Evolutionary conservation across 2,329 filamentous ascomycete species (phyloP).

Genomic region (Thelonectria blattea): DNA sequence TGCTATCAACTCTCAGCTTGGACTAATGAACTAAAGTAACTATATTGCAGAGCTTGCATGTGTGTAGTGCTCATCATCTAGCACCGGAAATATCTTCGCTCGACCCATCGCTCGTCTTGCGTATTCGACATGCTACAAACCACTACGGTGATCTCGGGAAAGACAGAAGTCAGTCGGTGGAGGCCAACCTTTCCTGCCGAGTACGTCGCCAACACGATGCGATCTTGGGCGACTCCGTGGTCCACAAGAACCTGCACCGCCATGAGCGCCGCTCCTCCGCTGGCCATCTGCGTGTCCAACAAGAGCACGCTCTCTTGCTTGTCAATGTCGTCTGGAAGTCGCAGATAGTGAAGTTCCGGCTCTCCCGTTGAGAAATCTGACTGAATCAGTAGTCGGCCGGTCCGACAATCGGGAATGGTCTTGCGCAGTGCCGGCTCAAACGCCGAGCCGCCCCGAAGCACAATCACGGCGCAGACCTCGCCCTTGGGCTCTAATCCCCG

Average conservation of each 20-base stretch:
- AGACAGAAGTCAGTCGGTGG: slow-evolving; percentile 85
- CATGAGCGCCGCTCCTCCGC: slow-evolving; percentile 86
- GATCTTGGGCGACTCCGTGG: slow-evolving; percentile 83
- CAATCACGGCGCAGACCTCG: slow-evolving; percentile 82
- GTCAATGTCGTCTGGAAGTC: slow-evolving; percentile 75
- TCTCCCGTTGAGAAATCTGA: slow-evolving; percentile 85
- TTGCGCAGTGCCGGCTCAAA: slow-evolving; percentile 88
- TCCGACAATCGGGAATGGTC: slow-evolving; percentile 90
- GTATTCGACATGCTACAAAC: slow-evolving; percentile 83
- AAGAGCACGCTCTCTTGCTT: slow-evolving; percentile 82
- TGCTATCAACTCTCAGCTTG: neutral
- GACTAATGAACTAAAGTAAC: neutral
- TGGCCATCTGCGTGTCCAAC: slow-evolving; percentile 93
- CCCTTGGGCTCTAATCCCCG: slow-evolving; percentile 73
- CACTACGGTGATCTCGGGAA: slow-evolving; percentile 85
- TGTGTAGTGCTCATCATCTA: slow-evolving; percentile 44
- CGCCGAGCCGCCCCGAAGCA: slow-evolving; percentile 86
- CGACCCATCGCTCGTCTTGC: slow-evolving; percentile 86
- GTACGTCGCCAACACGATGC: slow-evolving; percentile 92
- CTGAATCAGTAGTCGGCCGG: slow-evolving; percentile 88
- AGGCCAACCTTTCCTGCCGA: slow-evolving; percentile 84
- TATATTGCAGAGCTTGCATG: neutral
- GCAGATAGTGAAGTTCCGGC: slow-evolving; percentile 89
- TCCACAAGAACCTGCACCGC: slow-evolving; percentile 95
- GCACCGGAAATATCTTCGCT: slow-evolving; percentile 89